A percentile compares a stretch with the other conserved stretches of the same genome.
Evolutionary conservation across 441 rosid genomes (phyloP).

Genomic region (Aleurites moluccanus): DNA sequence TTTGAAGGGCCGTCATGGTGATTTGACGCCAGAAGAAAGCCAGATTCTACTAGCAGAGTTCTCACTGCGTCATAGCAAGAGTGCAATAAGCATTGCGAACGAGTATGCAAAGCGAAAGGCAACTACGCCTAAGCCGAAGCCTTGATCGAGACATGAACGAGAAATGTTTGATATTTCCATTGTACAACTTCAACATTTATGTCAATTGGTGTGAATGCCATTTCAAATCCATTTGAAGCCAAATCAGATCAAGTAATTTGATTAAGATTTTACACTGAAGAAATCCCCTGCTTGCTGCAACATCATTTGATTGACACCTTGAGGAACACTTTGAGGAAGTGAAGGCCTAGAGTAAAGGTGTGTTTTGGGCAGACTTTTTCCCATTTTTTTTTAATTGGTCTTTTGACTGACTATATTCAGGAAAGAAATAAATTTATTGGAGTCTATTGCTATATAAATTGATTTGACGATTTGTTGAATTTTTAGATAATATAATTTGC

Average conservation of each 20-base stretch:
- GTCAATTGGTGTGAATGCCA: background rate
- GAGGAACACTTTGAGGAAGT: background rate
- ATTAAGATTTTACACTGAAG: background rate
- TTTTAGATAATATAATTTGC: too few relatives aligned
- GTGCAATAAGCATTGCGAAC: constrained; percentile 56
- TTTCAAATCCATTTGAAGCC: background rate
- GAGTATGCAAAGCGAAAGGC: constrained; percentile 67
- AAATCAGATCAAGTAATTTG: too few relatives aligned
- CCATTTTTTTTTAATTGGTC: too few relatives aligned
- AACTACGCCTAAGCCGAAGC: constrained; percentile 27
- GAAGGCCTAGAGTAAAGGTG: background rate
- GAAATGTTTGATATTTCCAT: background rate
- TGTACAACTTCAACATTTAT: background rate
- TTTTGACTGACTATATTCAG: too few relatives aligned
- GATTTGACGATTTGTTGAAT: too few relatives aligned
- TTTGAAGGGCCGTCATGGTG: constrained; percentile 78
- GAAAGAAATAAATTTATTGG: too few relatives aligned
- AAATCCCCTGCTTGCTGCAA: background rate
- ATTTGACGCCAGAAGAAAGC: constrained; percentile 63
- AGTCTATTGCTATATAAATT: too few relatives aligned
- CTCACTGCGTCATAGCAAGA: constrained; percentile 79
- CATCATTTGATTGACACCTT: background rate
- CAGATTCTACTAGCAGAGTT: constrained; percentile 85
- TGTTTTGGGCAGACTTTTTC: background rate
- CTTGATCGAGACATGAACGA: constrained; percentile 21